A percentile compares a stretch with the other conserved stretches of the same genome.
Evolutionary conservation across 371 early-diverging fungal species (phyloP).

Genomic region (Apophysomyces sp.): DNA sequence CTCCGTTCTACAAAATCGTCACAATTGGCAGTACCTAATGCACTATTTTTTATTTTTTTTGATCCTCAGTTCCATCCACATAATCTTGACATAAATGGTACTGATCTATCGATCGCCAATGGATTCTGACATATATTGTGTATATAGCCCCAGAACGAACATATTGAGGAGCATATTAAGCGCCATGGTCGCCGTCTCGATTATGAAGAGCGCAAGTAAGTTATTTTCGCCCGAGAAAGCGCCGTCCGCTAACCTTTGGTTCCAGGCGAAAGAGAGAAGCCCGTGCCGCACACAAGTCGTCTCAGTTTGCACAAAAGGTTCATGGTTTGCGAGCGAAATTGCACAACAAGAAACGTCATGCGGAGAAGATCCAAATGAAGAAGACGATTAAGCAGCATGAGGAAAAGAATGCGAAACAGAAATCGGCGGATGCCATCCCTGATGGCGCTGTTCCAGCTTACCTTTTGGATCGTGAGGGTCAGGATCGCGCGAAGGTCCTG

Average conservation of each 20-base stretch:
- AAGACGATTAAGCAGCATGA: slow-evolving; percentile 98
- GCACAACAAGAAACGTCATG: slow-evolving; percentile 97
- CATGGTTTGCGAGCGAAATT: slow-evolving; percentile 99
- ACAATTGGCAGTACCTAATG: too few relatives aligned
- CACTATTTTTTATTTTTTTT: too few relatives aligned
- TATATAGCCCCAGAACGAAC: slow-evolving; percentile 98
- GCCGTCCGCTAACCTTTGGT: too few relatives aligned
- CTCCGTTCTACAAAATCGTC: too few relatives aligned
- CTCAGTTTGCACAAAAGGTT: slow-evolving; percentile 95
- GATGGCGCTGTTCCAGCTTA: slow-evolving; percentile 99
- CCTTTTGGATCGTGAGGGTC: slow-evolving; percentile 98
- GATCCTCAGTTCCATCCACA: too few relatives aligned
- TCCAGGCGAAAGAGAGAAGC: slow-evolving; percentile 96
- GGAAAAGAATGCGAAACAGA: slow-evolving; percentile 92
- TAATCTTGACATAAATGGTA: too few relatives aligned
- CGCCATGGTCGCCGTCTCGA: slow-evolving; percentile 97
- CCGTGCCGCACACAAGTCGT: slow-evolving; percentile 87
- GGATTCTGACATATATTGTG: too few relatives aligned
- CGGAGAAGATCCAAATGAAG: slow-evolving; percentile 99
- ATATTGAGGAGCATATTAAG: slow-evolving; percentile 99
- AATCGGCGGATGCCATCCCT: slow-evolving; percentile 83
- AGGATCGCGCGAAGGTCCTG: slow-evolving; percentile 94
- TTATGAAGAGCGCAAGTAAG: slow-evolving; percentile 94
- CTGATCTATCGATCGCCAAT: too few relatives aligned
- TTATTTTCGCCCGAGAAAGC: too few relatives aligned